Conservation (phyloP, 768 basidiomycete species). For the Psilocybe tampanensis region DNA sequence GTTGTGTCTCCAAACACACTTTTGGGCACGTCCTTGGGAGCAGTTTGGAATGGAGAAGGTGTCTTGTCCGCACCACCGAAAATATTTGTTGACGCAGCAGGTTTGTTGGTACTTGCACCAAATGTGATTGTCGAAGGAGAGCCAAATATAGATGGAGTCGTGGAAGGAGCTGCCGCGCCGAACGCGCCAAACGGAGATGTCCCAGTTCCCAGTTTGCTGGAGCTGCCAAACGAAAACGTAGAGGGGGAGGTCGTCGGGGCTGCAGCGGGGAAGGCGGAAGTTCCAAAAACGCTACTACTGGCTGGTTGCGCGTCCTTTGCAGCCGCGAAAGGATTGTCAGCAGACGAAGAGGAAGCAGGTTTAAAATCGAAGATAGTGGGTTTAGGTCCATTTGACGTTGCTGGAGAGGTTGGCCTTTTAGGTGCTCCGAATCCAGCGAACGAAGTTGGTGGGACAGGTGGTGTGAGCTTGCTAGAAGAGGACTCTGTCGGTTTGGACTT, state of each 20-base stretch:
- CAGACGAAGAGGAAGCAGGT: conserved; percentile 16
- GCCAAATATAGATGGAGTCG: conserved; percentile 7
- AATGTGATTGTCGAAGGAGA: conserved; percentile 6
- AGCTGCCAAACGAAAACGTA: conserved; percentile 9
- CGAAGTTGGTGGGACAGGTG: conserved; percentile 24
- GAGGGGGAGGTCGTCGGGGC: conserved; percentile 1
- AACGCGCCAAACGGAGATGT: conserved; percentile 12
- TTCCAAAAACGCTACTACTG: conserved; percentile 9
- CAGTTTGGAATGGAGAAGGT: conserved; percentile 1
- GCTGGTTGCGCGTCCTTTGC: conserved; percentile 9
- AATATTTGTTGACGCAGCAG: conserved; percentile 8
- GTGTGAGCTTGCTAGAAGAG: conserved; percentile 1
- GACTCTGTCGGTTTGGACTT: conserved; percentile 9
- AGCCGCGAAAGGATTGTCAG: conserved; percentile 16
- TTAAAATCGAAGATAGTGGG: conserved; percentile 12
- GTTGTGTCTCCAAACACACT: conserved; percentile 15
- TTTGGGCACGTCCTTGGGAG: conserved; percentile 2
- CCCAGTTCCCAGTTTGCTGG: conserved; percentile 8
- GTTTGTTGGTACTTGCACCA: conserved; percentile 1
- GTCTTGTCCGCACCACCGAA: conserved; percentile 10
- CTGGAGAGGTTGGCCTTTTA: conserved; percentile 3
- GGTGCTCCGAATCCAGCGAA: conserved; percentile 35
- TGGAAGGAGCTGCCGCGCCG: conserved; percentile 7
- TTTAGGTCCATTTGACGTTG: conserved; percentile 6
- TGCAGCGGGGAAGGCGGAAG: conserved; percentile 5